These are phyloP conservation scores for Colletotrichum tanaceti DNA, from an alignment of 2,329 filamentous ascomycete genomes.

Conservation along the genomic window DNA sequence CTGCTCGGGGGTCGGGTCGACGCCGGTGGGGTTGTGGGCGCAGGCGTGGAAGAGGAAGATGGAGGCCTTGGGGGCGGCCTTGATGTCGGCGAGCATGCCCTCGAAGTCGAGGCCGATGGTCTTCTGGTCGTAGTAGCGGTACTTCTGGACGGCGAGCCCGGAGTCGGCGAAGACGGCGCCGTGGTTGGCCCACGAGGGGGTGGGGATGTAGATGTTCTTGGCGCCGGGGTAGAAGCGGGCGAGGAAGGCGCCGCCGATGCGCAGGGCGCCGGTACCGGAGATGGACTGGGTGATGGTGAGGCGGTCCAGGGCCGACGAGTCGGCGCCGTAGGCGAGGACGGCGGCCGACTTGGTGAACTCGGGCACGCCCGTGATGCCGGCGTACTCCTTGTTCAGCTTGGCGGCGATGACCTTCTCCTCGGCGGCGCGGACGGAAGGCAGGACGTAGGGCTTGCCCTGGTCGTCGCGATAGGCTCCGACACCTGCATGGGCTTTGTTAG, in stretches of 20 bases:
- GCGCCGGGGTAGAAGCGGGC: constrained; percentile 88
- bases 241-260: constrained; percentile 94
- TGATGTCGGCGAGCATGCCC: constrained; percentile 90
- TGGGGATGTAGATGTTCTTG: constrained; percentile 97
- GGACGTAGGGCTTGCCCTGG: constrained; percentile 96
- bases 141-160: constrained; percentile 90
- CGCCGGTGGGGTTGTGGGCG: constrained; percentile 97
- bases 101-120: constrained; percentile 98
- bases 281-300: constrained; percentile 97
- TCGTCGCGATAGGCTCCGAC: constrained; percentile 99
- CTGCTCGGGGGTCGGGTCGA: constrained; percentile 91
- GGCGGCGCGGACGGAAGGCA: constrained; percentile 89
- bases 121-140: constrained; percentile 99
- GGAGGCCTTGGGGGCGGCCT: constrained; percentile 85
- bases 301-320: constrained; percentile 80
- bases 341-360: constrained; percentile 94
- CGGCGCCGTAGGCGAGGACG: constrained; percentile 86
- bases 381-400: constrained; percentile 95
- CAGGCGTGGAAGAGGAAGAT: constrained; percentile 96
- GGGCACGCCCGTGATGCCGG: constrained; percentile 95
- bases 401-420: constrained; percentile 86
- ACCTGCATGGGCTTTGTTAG: constrained; percentile 60
- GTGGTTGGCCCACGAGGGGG: constrained; percentile 98
- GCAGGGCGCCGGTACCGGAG: constrained; percentile 94
- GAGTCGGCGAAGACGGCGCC: constrained; percentile 95